Percentiles rank a stretch among this genome's conserved stretches.
These are phyloP conservation scores for Pistacia vera DNA, from an alignment of 345 rosid genomes.

Conservation along the genomic window DNA sequence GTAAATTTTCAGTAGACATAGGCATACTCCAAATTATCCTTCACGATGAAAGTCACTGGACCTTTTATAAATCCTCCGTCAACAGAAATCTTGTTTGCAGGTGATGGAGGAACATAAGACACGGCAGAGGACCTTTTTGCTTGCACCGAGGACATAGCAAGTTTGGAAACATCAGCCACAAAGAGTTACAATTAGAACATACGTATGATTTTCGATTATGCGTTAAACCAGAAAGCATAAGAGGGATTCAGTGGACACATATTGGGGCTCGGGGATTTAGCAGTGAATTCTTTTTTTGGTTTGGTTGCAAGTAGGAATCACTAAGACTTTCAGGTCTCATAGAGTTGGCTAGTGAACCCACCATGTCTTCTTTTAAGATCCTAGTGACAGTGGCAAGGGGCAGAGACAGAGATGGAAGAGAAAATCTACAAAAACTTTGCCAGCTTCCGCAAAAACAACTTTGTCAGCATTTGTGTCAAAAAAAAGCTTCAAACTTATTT, in stretches of 20 bases:
- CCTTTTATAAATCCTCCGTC: constrained; percentile 22
- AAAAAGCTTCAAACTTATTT: constrained; percentile 10
- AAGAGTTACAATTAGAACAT: neutral
- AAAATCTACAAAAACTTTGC: constrained; percentile 40
- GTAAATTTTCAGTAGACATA: constrained; percentile 10
- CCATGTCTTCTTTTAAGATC: constrained; percentile 12
- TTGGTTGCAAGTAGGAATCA: too few species aligned
- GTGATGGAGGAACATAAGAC: neutral
- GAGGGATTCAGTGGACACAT: neutral
- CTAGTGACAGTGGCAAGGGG: constrained; percentile 25
- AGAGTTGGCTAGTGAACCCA: neutral
- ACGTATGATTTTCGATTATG: neutral
- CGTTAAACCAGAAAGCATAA: neutral
- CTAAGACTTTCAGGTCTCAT: neutral
- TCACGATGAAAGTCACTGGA: neutral
- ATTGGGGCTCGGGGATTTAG: too few species aligned
- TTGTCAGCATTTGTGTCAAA: constrained; percentile 16
- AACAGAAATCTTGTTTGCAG: neutral
- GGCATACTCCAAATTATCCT: constrained; percentile 16
- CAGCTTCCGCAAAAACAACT: constrained; percentile 33
- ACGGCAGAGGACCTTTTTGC: too few species aligned
- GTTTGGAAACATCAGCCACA: too few species aligned
- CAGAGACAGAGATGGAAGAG: constrained; percentile 26
- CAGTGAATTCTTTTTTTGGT: too few species aligned
- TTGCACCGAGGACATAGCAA: too few species aligned